These are phyloP conservation scores for Carpinus viminea DNA, from an alignment of 306 rosid genomes.

Conservation along the genomic window DNA sequence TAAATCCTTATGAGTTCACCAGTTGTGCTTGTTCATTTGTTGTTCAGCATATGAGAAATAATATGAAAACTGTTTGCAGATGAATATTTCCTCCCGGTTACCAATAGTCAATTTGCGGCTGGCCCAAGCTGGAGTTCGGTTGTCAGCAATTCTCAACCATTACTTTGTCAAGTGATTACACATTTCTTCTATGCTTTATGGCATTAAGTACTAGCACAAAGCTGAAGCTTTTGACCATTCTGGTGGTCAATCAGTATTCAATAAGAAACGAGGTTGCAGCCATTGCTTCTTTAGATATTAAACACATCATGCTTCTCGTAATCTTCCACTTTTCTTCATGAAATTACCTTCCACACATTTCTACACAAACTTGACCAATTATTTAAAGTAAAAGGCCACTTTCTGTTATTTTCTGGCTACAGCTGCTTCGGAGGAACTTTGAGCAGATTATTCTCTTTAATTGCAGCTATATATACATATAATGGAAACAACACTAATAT, in stretches of 20 bases:
- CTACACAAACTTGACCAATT: neutral
- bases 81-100: constrained; percentile 69
- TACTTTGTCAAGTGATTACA: constrained; percentile 39
- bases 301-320: neutral
- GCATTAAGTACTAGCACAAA: neutral
- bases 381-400: neutral
- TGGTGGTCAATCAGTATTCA: neutral
- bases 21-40: neutral
- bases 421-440: neutral
- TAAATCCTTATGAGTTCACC: neutral
- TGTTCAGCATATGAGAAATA: neutral
- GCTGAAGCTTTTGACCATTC: constrained; percentile 1
- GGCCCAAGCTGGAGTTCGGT: constrained; percentile 89
- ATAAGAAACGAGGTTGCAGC: neutral
- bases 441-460: no score
- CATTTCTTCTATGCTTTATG: neutral
- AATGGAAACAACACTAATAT: neutral
- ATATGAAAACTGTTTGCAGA: constrained; percentile 41
- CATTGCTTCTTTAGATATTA: neutral
- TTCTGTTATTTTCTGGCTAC: neutral
- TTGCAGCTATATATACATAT: no score
- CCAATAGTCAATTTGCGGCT: constrained; percentile 60
- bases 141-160: constrained; percentile 78
- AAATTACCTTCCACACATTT: neutral
- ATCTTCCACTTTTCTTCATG: neutral